These are phyloP conservation scores for Ceratocystis papillata DNA, from an alignment of 2,329 filamentous ascomycete species.

Conservation along the genomic window DNA sequence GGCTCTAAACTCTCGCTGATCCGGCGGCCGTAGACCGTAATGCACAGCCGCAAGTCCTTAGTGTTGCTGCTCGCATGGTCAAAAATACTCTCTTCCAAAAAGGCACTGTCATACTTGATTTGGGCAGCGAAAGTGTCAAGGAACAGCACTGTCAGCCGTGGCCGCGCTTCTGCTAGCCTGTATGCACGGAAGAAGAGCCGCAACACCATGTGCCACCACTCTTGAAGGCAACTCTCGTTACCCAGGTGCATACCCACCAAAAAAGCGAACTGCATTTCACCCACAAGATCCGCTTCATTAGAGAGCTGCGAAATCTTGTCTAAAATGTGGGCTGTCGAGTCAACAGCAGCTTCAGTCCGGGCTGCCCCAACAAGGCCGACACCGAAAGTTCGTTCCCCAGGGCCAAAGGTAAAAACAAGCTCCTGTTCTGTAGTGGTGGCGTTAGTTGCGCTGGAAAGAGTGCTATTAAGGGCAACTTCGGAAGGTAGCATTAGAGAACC, in stretches of 20 bases:
- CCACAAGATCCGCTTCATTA: constrained; percentile 38
- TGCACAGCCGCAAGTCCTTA: constrained; percentile 36
- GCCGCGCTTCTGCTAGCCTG: constrained; percentile 35
- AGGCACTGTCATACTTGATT: constrained; percentile 42
- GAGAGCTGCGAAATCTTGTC: constrained; percentile 2
- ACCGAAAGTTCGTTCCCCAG: constrained; percentile 36
- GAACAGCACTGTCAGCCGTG: constrained; percentile 38
- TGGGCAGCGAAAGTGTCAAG: constrained; percentile 45
- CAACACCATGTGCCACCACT: constrained; percentile 49
- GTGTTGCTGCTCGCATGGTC: constrained; percentile 31
- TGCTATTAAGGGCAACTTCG: constrained; percentile 35
- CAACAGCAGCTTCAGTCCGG: constrained; percentile 37
- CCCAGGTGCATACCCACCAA: constrained; percentile 47
- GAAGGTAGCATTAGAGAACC: constrained; percentile 35
- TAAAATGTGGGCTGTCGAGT: constrained; percentile 41
- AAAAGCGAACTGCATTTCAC: constrained; percentile 52
- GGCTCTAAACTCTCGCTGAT: constrained; percentile 39
- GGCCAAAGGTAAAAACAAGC: constrained; percentile 41
- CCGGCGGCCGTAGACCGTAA: constrained; percentile 46
- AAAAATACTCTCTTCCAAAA: constrained; percentile 39
- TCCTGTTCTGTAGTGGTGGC: constrained; percentile 32
- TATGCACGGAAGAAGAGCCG: constrained; percentile 43
- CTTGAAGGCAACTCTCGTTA: constrained; percentile 49
- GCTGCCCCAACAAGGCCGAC: constrained; percentile 32
- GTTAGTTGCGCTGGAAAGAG: constrained; percentile 31